A percentile compares a stretch with the other conserved stretches of the same genome.
These are phyloP conservation scores for Aspergillus calidoustus DNA, from an alignment of 2,329 filamentous ascomycete genomes.

Conservation along the genomic window DNA sequence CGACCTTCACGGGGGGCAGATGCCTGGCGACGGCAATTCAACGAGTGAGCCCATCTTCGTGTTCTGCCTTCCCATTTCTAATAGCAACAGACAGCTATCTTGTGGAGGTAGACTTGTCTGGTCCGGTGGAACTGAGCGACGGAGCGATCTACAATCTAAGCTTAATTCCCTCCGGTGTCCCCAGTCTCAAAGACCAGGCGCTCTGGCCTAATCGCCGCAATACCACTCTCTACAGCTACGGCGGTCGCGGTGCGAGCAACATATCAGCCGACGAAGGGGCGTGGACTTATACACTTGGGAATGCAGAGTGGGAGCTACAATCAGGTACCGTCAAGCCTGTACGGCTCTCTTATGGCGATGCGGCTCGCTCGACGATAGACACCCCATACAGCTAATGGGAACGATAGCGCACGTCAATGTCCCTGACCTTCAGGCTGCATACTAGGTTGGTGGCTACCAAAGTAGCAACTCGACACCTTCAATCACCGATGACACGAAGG, in stretches of 20 bases:
- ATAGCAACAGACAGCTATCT: slow-evolving; percentile 20
- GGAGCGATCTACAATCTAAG: slow-evolving; percentile 23
- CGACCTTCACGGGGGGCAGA: slow-evolving; percentile 19
- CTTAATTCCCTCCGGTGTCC: slow-evolving; percentile 11
- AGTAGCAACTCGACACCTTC: slow-evolving; percentile 16
- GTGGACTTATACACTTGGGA: slow-evolving; percentile 15
- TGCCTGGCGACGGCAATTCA: slow-evolving; percentile 15
- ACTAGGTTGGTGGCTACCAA: slow-evolving; percentile 22
- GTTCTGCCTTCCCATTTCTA: not conserved
- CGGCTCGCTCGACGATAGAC: not conserved
- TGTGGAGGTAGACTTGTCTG: slow-evolving; percentile 19
- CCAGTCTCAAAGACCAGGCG: slow-evolving; percentile 21
- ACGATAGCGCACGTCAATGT: slow-evolving; percentile 15
- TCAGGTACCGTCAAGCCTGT: slow-evolving; percentile 18
- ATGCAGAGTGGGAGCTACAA: slow-evolving; percentile 16
- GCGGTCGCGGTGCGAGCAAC: slow-evolving; percentile 12
- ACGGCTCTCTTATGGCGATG: not conserved
- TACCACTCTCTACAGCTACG: slow-evolving; percentile 20
- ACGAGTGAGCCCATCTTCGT: slow-evolving; percentile 13
- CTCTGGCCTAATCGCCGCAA: slow-evolving; percentile 19
- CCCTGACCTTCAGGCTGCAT: slow-evolving; percentile 18
- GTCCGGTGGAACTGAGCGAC: slow-evolving; percentile 6
- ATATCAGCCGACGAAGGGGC: slow-evolving; percentile 15
- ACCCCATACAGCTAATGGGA: not conserved
- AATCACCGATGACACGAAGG: slow-evolving; percentile 17